phyloP scores from a whole-genome alignment of 495 filamentous ascomycete genomes.

The Penicillium silybi region DNA sequence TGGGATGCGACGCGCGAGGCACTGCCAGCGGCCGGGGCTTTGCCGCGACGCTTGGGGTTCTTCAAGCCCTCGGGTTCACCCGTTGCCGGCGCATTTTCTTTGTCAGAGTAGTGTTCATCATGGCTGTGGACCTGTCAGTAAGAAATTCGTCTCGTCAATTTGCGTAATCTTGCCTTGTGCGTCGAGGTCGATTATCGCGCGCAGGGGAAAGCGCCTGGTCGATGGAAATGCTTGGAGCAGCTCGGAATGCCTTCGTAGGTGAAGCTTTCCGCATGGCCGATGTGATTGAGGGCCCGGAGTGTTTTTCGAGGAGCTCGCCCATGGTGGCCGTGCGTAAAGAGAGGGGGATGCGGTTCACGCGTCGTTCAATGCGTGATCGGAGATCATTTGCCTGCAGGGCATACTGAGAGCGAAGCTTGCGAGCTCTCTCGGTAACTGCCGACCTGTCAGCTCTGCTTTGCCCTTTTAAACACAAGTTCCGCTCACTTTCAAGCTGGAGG shows the following conservation, averaged over 20 bases:
- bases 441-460: not conserved
- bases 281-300: slow-evolving; percentile 33
- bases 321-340: slow-evolving; percentile 77
- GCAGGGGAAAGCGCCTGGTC: slow-evolving; percentile 26
- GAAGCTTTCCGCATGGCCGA: slow-evolving; percentile 27
- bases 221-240: slow-evolving; percentile 28
- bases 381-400: slow-evolving; percentile 80
- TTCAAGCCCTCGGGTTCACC: slow-evolving; percentile 40
- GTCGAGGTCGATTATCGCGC: slow-evolving; percentile 47
- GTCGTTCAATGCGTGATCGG: slow-evolving; percentile 82
- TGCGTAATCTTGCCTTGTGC: slow-evolving; percentile 53
- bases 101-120: slow-evolving; percentile 64
- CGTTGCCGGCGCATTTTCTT: slow-evolving; percentile 64
- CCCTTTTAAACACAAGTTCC: not conserved
- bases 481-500: slow-evolving; percentile 84
- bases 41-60: slow-evolving; percentile 59
- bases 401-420: slow-evolving; percentile 89
- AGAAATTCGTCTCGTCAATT: not conserved
- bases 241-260: slow-evolving; percentile 29
- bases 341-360: slow-evolving; percentile 87
- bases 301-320: slow-evolving; percentile 69
- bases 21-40: slow-evolving; percentile 32
- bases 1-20: slow-evolving; percentile 50
- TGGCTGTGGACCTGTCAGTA: slow-evolving; percentile 43
- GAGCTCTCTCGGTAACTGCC: slow-evolving; percentile 83